These are phyloP conservation scores for Melaleuca quinquenervia DNA, from an alignment of 345 rosid genomes.

Conservation along the genomic window DNA sequence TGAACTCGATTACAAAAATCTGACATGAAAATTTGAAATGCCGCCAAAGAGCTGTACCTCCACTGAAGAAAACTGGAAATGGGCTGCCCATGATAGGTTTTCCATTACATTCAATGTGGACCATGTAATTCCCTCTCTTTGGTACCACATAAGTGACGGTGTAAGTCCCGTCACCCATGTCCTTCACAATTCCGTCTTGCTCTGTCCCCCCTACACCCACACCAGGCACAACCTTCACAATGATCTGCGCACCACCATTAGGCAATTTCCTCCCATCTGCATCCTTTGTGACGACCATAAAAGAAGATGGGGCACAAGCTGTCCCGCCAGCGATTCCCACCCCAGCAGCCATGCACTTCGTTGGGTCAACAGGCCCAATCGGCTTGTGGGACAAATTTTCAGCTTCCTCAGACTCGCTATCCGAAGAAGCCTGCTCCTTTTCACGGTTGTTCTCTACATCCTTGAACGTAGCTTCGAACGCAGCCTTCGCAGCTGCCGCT, in stretches of 20 bases:
- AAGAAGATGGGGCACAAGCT: constrained; percentile 78
- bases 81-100: constrained; percentile 93
- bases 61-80: constrained; percentile 96
- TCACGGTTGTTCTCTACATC: constrained; percentile 30
- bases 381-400: constrained; percentile 65
- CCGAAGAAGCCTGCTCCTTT: constrained; percentile 34
- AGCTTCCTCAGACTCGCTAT: constrained; percentile 65
- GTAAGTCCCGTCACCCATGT: constrained; percentile 87
- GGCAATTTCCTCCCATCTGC: constrained; percentile 79
- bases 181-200: constrained; percentile 88
- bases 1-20: not conserved
- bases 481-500: constrained; percentile 89
- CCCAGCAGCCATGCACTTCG: constrained; percentile 81
- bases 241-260: constrained; percentile 61
- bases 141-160: constrained; percentile 89
- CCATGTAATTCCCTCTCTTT: constrained; percentile 96
- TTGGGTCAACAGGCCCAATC: constrained; percentile 80
- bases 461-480: constrained; percentile 93
- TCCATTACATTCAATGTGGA: constrained; percentile 78
- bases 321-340: constrained; percentile 93
- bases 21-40: not conserved
- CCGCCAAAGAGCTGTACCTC: constrained; percentile 33
- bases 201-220: constrained; percentile 92
- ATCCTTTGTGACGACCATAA: constrained; percentile 75
- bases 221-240: constrained; percentile 76